These are phyloP conservation scores for Theobroma cacao DNA, from an alignment of 345 rosid genomes.

Conservation along the genomic window DNA sequence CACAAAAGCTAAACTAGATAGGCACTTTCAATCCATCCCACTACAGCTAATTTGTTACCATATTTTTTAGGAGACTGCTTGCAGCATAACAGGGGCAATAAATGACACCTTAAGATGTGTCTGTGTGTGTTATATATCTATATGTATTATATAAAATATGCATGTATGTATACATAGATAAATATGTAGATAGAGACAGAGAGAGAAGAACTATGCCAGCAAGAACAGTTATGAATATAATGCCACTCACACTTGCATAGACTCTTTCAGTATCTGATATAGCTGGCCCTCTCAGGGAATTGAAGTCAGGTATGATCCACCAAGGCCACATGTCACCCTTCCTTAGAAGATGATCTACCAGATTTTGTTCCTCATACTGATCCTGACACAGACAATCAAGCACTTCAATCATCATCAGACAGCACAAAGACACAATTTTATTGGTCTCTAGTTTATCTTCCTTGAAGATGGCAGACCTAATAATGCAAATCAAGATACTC, in stretches of 20 bases:
- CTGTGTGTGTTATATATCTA: neutral
- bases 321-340: constrained; percentile 74
- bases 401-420: constrained; percentile 60
- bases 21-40: neutral
- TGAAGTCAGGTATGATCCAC: constrained; percentile 57
- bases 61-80: neutral
- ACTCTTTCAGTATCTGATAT: constrained; percentile 12
- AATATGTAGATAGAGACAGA: neutral
- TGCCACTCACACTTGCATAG: constrained; percentile 34
- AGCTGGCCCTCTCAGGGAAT: constrained; percentile 23
- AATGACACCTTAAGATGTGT: neutral
- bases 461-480: constrained; percentile 57
- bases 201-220: neutral
- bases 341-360: constrained; percentile 60
- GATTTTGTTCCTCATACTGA: constrained; percentile 55
- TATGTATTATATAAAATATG: neutral
- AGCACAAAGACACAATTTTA: constrained; percentile 53
- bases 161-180: neutral
- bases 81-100: neutral
- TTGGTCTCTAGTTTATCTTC: constrained; percentile 43
- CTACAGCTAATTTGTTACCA: neutral
- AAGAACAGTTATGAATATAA: constrained; percentile 7
- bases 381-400: constrained; percentile 53
- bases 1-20: neutral
- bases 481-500: constrained; percentile 43